These are phyloP conservation scores for Candida silvicultrix DNA, from an alignment of 805 yeast species.

Conservation along the genomic window DNA sequence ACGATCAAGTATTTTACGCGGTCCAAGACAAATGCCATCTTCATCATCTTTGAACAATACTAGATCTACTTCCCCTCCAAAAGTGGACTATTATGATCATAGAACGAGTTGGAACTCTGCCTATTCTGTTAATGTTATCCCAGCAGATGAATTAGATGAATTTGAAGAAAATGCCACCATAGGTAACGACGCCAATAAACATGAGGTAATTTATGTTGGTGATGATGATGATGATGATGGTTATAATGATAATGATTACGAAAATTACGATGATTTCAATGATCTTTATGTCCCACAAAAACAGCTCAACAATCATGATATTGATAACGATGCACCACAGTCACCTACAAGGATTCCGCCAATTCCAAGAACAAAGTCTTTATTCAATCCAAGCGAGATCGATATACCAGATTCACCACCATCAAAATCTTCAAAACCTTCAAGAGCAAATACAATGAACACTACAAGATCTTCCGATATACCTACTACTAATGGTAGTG, in stretches of 20 bases:
- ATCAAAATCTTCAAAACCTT: not conserved
- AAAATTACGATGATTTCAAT: too few species aligned
- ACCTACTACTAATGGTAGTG: not conserved
- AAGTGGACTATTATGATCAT: conserved; percentile 17
- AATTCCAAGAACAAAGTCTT: not conserved
- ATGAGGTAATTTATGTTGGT: not conserved
- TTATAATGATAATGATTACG: too few species aligned
- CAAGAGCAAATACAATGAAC: not conserved
- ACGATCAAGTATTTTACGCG: conserved; percentile 8
- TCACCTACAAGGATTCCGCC: not conserved
- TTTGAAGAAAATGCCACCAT: not conserved
- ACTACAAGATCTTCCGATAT: not conserved
- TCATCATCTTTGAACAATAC: conserved; percentile 1
- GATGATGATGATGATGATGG: too few species aligned
- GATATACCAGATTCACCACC: not conserved
- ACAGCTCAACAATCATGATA: not conserved
- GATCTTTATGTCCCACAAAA: not conserved
- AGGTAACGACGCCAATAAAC: not conserved
- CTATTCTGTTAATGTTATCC: conserved; percentile 13
- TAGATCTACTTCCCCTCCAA: conserved; percentile 18
- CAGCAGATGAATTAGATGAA: conserved; percentile 5
- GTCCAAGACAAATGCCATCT: conserved; percentile 18
- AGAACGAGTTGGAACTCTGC: conserved; percentile 23
- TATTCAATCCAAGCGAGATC: not conserved
- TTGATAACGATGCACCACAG: not conserved